Evolutionary conservation across 208 protist species (phyloP), one percentile per base, ranked within the genome.

Genomic region (Trypanosoma avium): DNA sequence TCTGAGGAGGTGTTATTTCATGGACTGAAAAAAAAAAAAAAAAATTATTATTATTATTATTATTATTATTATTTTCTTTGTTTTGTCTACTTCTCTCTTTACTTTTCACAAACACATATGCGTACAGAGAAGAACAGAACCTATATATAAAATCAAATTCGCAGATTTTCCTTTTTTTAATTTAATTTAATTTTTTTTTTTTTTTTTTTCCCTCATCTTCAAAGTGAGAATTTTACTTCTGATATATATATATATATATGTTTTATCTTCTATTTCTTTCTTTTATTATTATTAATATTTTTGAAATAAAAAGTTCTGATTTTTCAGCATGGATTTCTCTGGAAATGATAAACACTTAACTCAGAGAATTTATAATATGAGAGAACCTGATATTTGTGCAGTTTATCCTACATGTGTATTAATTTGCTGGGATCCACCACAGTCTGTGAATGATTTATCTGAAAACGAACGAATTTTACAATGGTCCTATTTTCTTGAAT

Each of bases 401-500:
- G 54, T 83, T 6, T 90, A 79, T 33, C 69, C 84, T 5, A 69
- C 78, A 9, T 81, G 58, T 54, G 78, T 70, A 5, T 49, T 87
- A 5, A 45, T 91, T 10, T 73, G 43, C 45, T 91, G 84, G 84
- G 55, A 72, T 21, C 71, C 42, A 4, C 79, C 83, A 21, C 62
- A 53, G 26, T 13, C 36, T 0, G 1, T 13, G 15, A 40, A 24
- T 36, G 54, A 10, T 1, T 56, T 22, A 2, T 9, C 60, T 17
- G 61, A 75, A 5, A 53, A 52, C 4, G 60, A 77, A 7, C 36
- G 61, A 33, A 61, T 30, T 24, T 9, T 70, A 0, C 63, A 36
- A 32, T 92, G 86, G 86, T 42, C 69, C 17, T 92, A 89, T 50
- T 46, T 63, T 19, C 59, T 88, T 1, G 82, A 89, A 69, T 89